These are phyloP conservation scores for Colletotrichum cuscutae DNA, from an alignment of 2,329 filamentous ascomycete species.

Conservation along the genomic window DNA sequence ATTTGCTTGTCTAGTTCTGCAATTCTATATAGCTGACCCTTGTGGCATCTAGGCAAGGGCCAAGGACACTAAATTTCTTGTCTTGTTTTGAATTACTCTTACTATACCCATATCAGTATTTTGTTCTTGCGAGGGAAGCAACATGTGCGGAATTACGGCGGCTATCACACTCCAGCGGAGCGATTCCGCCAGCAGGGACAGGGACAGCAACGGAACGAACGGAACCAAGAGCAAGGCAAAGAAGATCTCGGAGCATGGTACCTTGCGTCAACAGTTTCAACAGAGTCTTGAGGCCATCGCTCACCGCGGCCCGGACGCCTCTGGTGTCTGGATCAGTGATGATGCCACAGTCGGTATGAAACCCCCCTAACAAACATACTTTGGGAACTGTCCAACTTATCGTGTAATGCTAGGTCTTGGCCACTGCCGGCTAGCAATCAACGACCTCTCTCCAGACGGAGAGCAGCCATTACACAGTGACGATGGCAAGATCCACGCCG, in stretches of 20 bases:
- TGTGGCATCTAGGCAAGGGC: neutral
- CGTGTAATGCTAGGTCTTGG: slow-evolving; percentile 46
- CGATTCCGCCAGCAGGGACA: neutral
- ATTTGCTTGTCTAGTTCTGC: neutral
- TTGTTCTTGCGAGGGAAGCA: neutral
- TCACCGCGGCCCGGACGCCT: slow-evolving; percentile 46
- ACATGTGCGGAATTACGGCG: slow-evolving; percentile 32
- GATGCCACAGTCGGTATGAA: slow-evolving; percentile 29
- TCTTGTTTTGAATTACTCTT: neutral
- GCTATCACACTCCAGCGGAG: slow-evolving; percentile 24
- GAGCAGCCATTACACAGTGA: slow-evolving; percentile 56
- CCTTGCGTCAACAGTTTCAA: slow-evolving; percentile 35
- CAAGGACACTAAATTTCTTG: neutral
- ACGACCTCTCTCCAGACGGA: slow-evolving; percentile 59
- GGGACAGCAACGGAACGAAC: neutral
- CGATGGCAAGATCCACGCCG: slow-evolving; percentile 55
- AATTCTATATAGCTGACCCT: slow-evolving; percentile 4
- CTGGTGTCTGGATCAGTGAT: slow-evolving; percentile 42
- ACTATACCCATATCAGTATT: neutral
- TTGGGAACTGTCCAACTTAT: neutral
- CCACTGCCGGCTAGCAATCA: slow-evolving; percentile 63
- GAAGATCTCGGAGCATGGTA: neutral
- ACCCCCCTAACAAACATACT: too few relatives aligned
- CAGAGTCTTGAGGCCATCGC: slow-evolving; percentile 39
- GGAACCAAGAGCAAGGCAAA: neutral